Percentiles rank a stretch among this genome's conserved stretches.
phyloP scores from a whole-genome alignment of 2,329 filamentous ascomycete species.

The Ceratocystis huliohia region DNA sequence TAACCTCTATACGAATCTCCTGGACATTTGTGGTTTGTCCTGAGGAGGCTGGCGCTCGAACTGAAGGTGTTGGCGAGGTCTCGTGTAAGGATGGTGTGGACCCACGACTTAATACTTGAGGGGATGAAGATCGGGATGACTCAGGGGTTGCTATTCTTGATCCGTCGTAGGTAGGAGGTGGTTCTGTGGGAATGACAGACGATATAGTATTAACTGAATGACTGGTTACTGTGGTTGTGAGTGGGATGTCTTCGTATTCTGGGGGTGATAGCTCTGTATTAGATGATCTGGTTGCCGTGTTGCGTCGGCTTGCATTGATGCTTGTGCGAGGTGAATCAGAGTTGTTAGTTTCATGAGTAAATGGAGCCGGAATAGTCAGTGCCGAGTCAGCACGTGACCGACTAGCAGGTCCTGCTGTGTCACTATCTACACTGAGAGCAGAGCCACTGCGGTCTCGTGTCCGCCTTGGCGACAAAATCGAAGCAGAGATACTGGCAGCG shows the following conservation, averaged over 20 bases:
- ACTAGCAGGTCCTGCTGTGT: slow-evolving; percentile 28
- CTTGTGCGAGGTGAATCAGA: slow-evolving; percentile 11
- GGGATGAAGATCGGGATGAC: not conserved
- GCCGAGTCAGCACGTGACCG: slow-evolving; percentile 26
- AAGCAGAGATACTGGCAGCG: slow-evolving; percentile 48
- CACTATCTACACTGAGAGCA: slow-evolving; percentile 41
- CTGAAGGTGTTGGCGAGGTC: not conserved
- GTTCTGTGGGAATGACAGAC: slow-evolving; percentile 32
- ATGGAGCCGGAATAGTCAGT: slow-evolving; percentile 25
- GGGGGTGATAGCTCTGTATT: slow-evolving; percentile 6
- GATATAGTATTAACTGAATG: slow-evolving; percentile 8
- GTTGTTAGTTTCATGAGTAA: not conserved
- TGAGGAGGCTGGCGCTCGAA: not conserved
- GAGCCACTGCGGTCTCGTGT: slow-evolving; percentile 41
- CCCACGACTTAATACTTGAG: not conserved
- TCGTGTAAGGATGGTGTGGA: not conserved
- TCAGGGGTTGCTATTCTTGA: not conserved
- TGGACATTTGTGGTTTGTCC: not conserved
- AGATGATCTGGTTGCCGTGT: slow-evolving; percentile 14
- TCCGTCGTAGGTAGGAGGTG: slow-evolving; percentile 43
- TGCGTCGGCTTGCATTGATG: slow-evolving; percentile 12
- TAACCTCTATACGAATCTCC: not conserved
- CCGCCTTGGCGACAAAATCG: slow-evolving; percentile 28
- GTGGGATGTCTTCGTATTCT: slow-evolving; percentile 22
- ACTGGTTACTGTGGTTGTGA: slow-evolving; percentile 21